A percentile compares a stretch with the other conserved stretches of the same genome.
phyloP scores from a whole-genome alignment of 1,284 basidiomycete genomes.

The Albatrellus sp. region DNA sequence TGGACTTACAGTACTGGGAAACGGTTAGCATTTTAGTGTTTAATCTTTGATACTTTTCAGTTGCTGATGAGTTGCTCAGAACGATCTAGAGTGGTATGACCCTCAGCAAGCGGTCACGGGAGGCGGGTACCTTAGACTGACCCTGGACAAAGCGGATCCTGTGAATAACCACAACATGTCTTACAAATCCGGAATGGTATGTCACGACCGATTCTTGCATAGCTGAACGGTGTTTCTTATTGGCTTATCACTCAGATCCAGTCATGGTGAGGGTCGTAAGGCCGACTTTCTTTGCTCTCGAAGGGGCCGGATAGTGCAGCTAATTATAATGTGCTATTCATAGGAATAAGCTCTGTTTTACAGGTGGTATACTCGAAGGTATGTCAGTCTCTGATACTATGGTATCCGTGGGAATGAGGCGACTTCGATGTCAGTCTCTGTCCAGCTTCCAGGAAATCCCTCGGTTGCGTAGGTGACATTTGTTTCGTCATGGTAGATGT shows the following conservation, averaged over 20 bases:
- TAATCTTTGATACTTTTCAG: no score
- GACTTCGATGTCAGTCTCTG: conserved; percentile 4
- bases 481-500: not conserved
- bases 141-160: conserved; percentile 28
- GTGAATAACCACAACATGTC: conserved; percentile 25
- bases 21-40: conserved; percentile 13
- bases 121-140: conserved; percentile 53
- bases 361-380: conserved; percentile 26
- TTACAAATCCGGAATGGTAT: conserved; percentile 31
- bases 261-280: conserved; percentile 12
- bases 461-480: conserved; percentile 4
- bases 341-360: conserved; percentile 47
- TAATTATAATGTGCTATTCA: conserved; percentile 9
- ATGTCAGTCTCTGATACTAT: not conserved
- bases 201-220: conserved; percentile 5
- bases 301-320: not conserved
- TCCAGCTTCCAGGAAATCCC: conserved; percentile 10
- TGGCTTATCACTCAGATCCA: conserved; percentile 8
- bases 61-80: conserved; percentile 11
- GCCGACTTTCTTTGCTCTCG: not conserved
- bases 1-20: conserved; percentile 64
- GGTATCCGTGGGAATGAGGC: not conserved
- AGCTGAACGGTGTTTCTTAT: not conserved
- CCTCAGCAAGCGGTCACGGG: conserved; percentile 52
- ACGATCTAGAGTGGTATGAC: conserved; percentile 48